Conservation (phyloP, 2,329 filamentous ascomycete genomes). For the Ophidiomyces ophidiicola region DNA sequence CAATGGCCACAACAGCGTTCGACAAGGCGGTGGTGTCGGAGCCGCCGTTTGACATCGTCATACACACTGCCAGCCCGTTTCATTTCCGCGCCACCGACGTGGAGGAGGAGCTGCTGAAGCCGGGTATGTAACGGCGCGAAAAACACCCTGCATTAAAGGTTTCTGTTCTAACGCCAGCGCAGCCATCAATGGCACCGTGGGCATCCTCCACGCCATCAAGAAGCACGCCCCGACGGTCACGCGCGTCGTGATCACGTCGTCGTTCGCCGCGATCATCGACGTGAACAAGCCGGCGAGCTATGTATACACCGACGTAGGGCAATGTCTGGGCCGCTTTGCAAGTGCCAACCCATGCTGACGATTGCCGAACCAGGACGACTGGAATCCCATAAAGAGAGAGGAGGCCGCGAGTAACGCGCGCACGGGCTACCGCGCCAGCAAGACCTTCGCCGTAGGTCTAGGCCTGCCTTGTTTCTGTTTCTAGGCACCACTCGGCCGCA, state of each 20-base stretch:
- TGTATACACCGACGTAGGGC: conserved; percentile 20
- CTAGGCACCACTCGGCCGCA: not conserved
- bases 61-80: conserved; percentile 65
- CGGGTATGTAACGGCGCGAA: conserved; percentile 38
- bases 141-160: not conserved
- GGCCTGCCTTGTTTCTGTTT: not conserved
- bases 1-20: conserved; percentile 51
- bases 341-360: conserved; percentile 3
- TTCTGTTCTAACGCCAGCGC: conserved; percentile 29
- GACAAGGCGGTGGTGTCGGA: conserved; percentile 49
- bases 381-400: conserved; percentile 36
- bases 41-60: conserved; percentile 58
- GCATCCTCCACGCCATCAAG: conserved; percentile 51
- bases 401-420: conserved; percentile 27
- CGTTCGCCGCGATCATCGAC: conserved; percentile 55
- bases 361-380: conserved; percentile 25
- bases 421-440: conserved; percentile 39
- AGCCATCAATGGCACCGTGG: conserved; percentile 51
- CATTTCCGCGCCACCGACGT: conserved; percentile 60
- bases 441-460: conserved; percentile 35
- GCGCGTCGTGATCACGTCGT: conserved; percentile 59
- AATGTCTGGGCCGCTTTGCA: too few species aligned
- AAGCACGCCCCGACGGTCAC: conserved; percentile 53
- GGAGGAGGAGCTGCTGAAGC: conserved; percentile 47
- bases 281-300: conserved; percentile 24